A percentile compares a stretch with the other conserved stretches of the same genome.
Evolutionary conservation across 768 basidiomycete genomes (phyloP).

Genomic region (Russula sp.): DNA sequence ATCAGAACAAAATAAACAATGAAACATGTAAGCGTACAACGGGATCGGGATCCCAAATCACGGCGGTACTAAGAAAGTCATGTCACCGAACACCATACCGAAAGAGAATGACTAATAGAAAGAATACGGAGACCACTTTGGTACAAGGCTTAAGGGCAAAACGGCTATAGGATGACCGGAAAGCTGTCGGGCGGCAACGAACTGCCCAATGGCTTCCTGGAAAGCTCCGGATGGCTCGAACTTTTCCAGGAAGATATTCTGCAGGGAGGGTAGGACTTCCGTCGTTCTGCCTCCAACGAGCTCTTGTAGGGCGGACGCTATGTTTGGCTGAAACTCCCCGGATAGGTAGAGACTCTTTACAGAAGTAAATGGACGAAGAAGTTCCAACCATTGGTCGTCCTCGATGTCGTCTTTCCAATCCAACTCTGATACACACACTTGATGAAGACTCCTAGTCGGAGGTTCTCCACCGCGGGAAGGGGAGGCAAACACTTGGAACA

Average conservation of each 20-base stretch:
- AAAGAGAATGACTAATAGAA: too few species aligned
- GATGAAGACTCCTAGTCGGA: neutral
- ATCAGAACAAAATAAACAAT: too few species aligned
- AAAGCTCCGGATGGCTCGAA: neutral
- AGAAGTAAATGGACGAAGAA: neutral
- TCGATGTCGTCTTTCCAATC: neutral
- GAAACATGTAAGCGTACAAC: too few species aligned
- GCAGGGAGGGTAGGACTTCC: neutral
- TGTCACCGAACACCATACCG: too few species aligned
- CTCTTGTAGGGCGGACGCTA: neutral
- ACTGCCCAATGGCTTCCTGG: neutral
- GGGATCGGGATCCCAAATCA: too few species aligned
- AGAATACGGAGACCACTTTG: too few species aligned
- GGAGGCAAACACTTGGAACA: neutral
- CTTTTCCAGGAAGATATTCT: neutral
- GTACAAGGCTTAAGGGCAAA: too few species aligned
- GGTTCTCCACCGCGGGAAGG: neutral
- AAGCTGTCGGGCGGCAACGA: too few species aligned
- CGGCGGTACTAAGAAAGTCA: too few species aligned
- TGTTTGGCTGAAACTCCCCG: neutral
- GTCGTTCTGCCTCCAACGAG: neutral
- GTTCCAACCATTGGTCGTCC: neutral
- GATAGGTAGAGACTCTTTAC: neutral
- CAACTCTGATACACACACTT: too few species aligned
- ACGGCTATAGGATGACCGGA: too few species aligned